Percentiles rank a stretch among this genome's conserved stretches.
phyloP scores from a whole-genome alignment of 169 alveolate species.

The Perkinsus olseni region DNA sequence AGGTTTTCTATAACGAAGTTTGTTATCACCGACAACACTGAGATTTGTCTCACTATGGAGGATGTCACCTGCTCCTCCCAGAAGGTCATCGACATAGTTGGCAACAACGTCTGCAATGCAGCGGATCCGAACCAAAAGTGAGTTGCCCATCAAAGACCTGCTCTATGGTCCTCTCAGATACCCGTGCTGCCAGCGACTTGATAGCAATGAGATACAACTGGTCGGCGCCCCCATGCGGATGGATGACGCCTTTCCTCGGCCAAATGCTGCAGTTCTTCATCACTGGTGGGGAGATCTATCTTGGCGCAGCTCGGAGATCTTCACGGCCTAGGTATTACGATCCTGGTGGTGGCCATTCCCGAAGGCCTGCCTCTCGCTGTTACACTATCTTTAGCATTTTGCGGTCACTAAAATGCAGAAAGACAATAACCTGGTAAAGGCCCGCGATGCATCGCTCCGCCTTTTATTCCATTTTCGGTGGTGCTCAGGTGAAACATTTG shows the following conservation, averaged over 20 bases:
- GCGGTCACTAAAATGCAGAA: slow-evolving; percentile 77
- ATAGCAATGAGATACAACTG: background rate
- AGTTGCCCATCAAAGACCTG: background rate
- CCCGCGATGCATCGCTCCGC: background rate
- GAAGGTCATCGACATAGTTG: background rate
- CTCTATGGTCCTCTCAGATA: background rate
- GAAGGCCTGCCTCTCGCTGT: slow-evolving; percentile 90
- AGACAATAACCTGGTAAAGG: slow-evolving; percentile 61
- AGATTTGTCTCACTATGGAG: background rate
- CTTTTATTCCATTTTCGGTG: background rate
- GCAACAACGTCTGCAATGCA: background rate
- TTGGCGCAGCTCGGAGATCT: too few relatives aligned
- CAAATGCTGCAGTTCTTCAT: background rate
- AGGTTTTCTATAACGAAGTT: background rate
- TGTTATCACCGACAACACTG: background rate
- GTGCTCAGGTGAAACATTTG: slow-evolving; percentile 18
- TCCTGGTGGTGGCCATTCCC: slow-evolving; percentile 81
- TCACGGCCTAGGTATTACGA: slow-evolving; percentile 54
- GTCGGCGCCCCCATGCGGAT: background rate
- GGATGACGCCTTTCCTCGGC: background rate
- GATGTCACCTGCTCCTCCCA: background rate
- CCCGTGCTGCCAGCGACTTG: background rate
- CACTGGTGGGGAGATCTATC: background rate
- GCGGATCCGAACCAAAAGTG: background rate
- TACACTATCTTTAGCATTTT: slow-evolving; percentile 71